Percentiles rank a stretch among this genome's conserved stretches.
These are phyloP conservation scores for Tolypocladium endophyticum DNA, from an alignment of 2,329 filamentous ascomycete genomes.

Conservation along the genomic window DNA sequence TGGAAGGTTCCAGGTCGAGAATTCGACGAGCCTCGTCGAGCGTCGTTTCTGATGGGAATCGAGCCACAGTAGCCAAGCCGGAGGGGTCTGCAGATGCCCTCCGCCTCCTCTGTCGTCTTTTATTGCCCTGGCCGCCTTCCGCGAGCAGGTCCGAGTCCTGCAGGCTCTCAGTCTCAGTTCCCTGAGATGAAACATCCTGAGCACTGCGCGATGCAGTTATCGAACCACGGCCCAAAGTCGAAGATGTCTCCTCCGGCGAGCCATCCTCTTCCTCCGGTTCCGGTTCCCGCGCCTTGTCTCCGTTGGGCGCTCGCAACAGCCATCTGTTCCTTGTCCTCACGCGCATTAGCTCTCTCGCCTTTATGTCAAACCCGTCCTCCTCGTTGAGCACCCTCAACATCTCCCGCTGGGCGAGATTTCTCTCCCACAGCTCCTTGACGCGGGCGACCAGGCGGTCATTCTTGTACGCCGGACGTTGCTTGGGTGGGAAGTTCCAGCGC, in stretches of 20 bases:
- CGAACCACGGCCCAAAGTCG: slow-evolving; percentile 1
- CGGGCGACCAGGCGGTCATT: slow-evolving; percentile 56
- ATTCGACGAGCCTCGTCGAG: slow-evolving; percentile 67
- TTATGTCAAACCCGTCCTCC: slow-evolving; percentile 62
- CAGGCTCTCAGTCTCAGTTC: neutral
- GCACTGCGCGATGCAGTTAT: neutral
- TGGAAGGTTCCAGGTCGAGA: slow-evolving; percentile 49
- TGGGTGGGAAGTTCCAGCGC: slow-evolving; percentile 68
- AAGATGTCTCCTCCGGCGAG: slow-evolving; percentile 5
- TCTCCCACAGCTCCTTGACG: slow-evolving; percentile 68
- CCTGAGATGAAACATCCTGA: neutral
- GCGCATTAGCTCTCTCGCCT: slow-evolving; percentile 58
- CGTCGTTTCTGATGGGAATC: slow-evolving; percentile 75
- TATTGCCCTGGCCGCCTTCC: slow-evolving; percentile 4
- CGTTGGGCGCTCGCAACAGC: slow-evolving; percentile 52
- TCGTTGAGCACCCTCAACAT: slow-evolving; percentile 61
- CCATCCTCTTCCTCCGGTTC: slow-evolving; percentile 6
- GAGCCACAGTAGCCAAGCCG: slow-evolving; percentile 58
- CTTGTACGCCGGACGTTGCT: slow-evolving; percentile 62
- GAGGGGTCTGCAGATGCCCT: slow-evolving; percentile 57
- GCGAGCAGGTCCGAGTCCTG: neutral
- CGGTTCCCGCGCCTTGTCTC: slow-evolving; percentile 33
- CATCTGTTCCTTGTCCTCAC: slow-evolving; percentile 60
- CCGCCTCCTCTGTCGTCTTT: slow-evolving; percentile 55
- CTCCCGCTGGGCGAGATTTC: slow-evolving; percentile 59